Percentiles rank a stretch among this genome's conserved stretches.
Evolutionary conservation across 768 basidiomycete species (phyloP).

Genomic region (Suillus spraguei): DNA sequence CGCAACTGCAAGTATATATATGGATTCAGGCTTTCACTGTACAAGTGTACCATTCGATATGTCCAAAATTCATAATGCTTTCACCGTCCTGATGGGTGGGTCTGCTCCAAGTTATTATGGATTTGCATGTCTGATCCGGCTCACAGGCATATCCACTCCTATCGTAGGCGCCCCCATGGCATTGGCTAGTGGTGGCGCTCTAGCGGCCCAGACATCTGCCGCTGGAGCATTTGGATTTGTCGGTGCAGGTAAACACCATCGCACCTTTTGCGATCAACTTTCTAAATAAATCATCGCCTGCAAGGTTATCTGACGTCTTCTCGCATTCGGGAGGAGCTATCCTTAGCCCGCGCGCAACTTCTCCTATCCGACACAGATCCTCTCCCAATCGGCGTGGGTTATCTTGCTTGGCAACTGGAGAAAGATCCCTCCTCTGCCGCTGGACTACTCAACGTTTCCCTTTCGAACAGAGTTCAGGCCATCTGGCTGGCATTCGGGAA

Average conservation of each 20-base stretch:
- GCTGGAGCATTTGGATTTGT: conserved; percentile 81
- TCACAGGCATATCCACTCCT: conserved; percentile 56
- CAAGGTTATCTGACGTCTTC: conserved; percentile 52
- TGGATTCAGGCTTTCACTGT: not conserved
- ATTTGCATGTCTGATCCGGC: conserved; percentile 28
- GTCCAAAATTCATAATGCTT: conserved; percentile 1
- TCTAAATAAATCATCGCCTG: conserved; percentile 3
- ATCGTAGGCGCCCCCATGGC: conserved; percentile 73
- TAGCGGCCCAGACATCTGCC: conserved; percentile 62
- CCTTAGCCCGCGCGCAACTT: conserved; percentile 51
- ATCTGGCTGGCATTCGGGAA: conserved; percentile 79
- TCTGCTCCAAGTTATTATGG: not conserved
- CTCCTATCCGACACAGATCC: conserved; percentile 31
- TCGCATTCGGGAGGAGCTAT: conserved; percentile 51
- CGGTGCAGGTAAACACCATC: conserved; percentile 48
- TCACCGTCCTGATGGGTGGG: conserved; percentile 8
- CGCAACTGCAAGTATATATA: not conserved
- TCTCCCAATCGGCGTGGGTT: conserved; percentile 73
- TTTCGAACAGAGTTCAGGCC: conserved; percentile 59
- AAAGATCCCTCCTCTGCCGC: conserved; percentile 40
- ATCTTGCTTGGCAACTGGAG: conserved; percentile 73
- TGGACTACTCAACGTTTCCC: conserved; percentile 48
- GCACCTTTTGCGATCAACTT: conserved; percentile 11
- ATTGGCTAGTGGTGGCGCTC: conserved; percentile 60
- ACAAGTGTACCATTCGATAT: not conserved